phyloP scores from a whole-genome alignment of 2,329 filamentous ascomycete species.

The Nemania diffusa region DNA sequence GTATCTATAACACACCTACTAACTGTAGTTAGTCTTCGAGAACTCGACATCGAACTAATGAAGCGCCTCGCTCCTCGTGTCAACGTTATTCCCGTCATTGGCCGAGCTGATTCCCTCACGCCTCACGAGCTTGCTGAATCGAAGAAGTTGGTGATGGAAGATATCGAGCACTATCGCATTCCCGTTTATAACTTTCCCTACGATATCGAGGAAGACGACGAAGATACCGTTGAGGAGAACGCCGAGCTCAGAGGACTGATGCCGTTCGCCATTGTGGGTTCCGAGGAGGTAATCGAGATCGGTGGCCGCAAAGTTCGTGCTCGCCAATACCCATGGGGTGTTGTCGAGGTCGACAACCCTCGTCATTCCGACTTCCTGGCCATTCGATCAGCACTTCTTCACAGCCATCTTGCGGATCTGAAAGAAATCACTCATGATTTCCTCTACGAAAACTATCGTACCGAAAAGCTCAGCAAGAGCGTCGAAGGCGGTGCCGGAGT shows the following conservation, averaged over 20 bases:
- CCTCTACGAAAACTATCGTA: constrained; percentile 99
- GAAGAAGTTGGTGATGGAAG: constrained; percentile 99
- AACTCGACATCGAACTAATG: constrained; percentile 99
- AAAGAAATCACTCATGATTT: constrained; percentile 99
- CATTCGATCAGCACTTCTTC: constrained; percentile 93
- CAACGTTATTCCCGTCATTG: constrained; percentile 99
- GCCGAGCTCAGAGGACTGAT: constrained; percentile 96
- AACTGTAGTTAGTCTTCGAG: constrained; percentile 76
- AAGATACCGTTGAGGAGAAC: constrained; percentile 99
- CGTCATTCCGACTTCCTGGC: constrained; percentile 98
- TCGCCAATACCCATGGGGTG: constrained; percentile 98
- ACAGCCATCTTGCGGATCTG: constrained; percentile 96
- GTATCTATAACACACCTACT: constrained; percentile 23
- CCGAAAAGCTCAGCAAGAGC: constrained; percentile 99
- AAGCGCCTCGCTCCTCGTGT: constrained; percentile 97
- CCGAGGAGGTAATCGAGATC: constrained; percentile 94
- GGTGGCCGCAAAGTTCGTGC: constrained; percentile 92
- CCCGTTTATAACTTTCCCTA: constrained; percentile 99
- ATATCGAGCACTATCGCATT: constrained; percentile 99
- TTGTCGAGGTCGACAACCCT: constrained; percentile 98
- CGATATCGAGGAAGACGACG: constrained; percentile 98
- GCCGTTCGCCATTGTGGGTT: constrained; percentile 99
- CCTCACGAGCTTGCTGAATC: constrained; percentile 97
- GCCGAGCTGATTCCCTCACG: constrained; percentile 96
- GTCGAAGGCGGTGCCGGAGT: constrained; percentile 88